Evolutionary conservation across 208 protist genomes (phyloP), one percentile per base, ranked within the genome.

Genomic region (Wallacemonas sp.): DNA sequence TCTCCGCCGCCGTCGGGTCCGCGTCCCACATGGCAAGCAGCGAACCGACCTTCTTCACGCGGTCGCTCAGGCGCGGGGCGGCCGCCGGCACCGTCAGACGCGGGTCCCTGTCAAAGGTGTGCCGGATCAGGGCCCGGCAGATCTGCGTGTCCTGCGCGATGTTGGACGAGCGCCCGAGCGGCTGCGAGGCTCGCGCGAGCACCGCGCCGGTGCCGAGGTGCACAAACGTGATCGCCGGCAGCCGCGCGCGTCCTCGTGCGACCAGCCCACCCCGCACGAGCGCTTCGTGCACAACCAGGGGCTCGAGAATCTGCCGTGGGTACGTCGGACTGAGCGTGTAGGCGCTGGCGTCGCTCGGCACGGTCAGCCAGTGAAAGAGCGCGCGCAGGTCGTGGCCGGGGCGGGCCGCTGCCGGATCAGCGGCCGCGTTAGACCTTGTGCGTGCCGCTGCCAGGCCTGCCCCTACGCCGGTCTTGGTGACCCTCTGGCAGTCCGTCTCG

Each of bases 151-250:
- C 87, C 16, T 74, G 48, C n/a, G 49, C 61, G 31, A 90, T 46
- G 23, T 57, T 45, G 7, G 62, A 11, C 4, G 77, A 82, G 55
- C 73, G 68, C 54, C 61, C 54, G 29, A 95, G 75, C n/a, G 95
- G 95, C 71, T 98, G 95, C 23, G 80, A 84, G 63, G 73, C 87
- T 31, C 96, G 80, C 1, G 79, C 84, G 1, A 96, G 76, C 2
- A 87, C 72, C 0, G 87, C 84, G 20, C 86, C 76, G 2, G 75
- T 85, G 36, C 74, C 64, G 25, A 87, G 70, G 65, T 90, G 80
- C 32, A 92, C 81, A 76, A 91, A 98, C 20, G 84, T 85, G 1
- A 98, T 57, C 3, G 76, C 83, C 18, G 92, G 95, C 49, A 98
- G 77, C 11, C 96, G 86, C 0, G 76, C 88, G 16, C 83, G 82